These are phyloP conservation scores for Gnetum montanum DNA, from an alignment of 75 land plant genomes.

Conservation along the genomic window DNA sequence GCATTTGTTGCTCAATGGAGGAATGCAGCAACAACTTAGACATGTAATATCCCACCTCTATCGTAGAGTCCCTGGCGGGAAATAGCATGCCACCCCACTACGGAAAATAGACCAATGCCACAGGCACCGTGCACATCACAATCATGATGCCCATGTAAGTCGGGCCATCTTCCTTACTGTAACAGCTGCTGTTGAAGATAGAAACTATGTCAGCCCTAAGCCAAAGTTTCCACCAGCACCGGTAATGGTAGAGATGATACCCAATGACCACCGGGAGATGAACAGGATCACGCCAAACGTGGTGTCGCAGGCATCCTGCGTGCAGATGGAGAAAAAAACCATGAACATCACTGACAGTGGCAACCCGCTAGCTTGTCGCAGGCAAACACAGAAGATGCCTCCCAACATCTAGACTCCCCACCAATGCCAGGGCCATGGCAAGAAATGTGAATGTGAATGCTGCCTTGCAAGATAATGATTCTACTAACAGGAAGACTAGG, in stretches of 20 bases:
- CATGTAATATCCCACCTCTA: no score
- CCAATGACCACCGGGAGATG: constrained; percentile 40
- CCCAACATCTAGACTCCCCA: constrained; percentile 71
- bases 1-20: no score
- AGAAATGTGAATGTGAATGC: no score
- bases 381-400: constrained; percentile 56
- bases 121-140: constrained; percentile 37
- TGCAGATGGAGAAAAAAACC: constrained; percentile 66
- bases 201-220: constrained; percentile 44
- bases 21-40: no score
- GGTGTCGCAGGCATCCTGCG: constrained; percentile 70
- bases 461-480: no score
- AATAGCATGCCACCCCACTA: constrained; percentile 72
- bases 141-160: constrained; percentile 54
- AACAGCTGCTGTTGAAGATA: constrained; percentile 48
- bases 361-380: constrained; percentile 32
- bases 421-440: constrained; percentile 63
- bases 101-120: constrained; percentile 55
- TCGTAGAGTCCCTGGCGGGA: no score
- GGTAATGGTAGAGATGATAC: constrained; percentile 61
- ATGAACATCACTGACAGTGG: constrained; percentile 34
- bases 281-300: constrained; percentile 80
- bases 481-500: no score
- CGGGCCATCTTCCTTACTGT: constrained; percentile 42
- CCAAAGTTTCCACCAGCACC: constrained; percentile 76